Evolutionary conservation across 495 filamentous ascomycete genomes (phyloP).

Genomic region (Penicillium psychrofluorescens): DNA sequence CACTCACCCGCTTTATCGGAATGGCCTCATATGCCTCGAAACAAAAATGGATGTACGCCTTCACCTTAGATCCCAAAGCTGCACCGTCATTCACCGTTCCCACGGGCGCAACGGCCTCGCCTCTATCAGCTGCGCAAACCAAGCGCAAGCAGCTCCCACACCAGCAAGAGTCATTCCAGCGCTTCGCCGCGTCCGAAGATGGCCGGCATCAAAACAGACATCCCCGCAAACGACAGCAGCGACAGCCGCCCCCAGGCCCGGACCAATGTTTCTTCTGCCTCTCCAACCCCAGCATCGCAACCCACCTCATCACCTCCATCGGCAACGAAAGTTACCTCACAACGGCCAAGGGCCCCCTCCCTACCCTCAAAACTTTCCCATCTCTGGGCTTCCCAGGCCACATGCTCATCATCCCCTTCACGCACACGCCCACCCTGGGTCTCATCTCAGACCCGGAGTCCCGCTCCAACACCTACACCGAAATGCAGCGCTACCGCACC

Average conservation of each 20-base stretch:
- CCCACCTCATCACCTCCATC: conserved; percentile 84
- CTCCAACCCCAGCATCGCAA: conserved; percentile 70
- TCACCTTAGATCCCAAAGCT: conserved; percentile 61
- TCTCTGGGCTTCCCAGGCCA: conserved; percentile 73
- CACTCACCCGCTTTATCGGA: conserved; percentile 81
- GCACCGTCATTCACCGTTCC: conserved; percentile 52
- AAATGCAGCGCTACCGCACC: conserved; percentile 74
- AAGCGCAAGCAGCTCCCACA: conserved; percentile 54
- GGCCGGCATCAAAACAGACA: conserved; percentile 14
- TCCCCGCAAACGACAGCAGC: conserved; percentile 44
- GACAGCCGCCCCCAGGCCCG: conserved; percentile 59
- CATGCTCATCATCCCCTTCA: conserved; percentile 83
- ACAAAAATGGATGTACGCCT: conserved; percentile 87
- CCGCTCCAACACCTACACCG: conserved; percentile 49
- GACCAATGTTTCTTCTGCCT: conserved; percentile 92
- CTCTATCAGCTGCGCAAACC: conserved; percentile 44
- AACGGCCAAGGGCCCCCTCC: conserved; percentile 84
- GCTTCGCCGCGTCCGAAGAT: conserved; percentile 46
- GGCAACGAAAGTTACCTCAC: conserved; percentile 80
- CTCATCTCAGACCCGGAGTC: conserved; percentile 51
- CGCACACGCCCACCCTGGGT: conserved; percentile 62
- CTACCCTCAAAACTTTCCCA: conserved; percentile 57
- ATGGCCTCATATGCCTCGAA: conserved; percentile 67
- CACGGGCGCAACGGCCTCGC: conserved; percentile 60
- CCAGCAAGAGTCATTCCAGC: conserved; percentile 48